These are phyloP conservation scores for Candida takata DNA, from an alignment of 805 yeast genomes.

Conservation along the genomic window DNA sequence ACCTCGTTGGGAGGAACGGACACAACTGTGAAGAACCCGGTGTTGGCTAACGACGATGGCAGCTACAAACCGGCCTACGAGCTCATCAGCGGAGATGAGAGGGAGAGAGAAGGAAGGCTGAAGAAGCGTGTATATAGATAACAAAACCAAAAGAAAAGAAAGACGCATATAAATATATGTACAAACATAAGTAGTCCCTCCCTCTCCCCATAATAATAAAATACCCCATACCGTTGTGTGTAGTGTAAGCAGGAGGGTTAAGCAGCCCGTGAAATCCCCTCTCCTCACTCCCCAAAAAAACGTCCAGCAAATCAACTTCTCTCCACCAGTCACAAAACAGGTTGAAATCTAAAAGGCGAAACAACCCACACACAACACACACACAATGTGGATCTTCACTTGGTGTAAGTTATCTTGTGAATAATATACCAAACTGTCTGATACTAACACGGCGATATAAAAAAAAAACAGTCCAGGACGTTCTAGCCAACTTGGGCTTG, in stretches of 20 bases:
- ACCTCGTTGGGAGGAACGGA: slow-evolving; percentile 82
- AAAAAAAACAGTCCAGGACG: slow-evolving; percentile 33
- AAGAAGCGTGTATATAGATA: background rate
- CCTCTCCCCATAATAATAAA: no score
- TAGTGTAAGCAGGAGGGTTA: no score
- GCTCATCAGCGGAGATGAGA: slow-evolving; percentile 53
- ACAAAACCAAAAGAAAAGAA: background rate
- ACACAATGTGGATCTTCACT: slow-evolving; percentile 36
- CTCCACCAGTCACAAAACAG: no score
- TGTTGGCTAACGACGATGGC: slow-evolving; percentile 27
- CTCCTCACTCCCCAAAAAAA: no score
- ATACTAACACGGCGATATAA: background rate
- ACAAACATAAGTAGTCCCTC: no score
- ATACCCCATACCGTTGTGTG: no score
- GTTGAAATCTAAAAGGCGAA: no score
- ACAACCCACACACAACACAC: no score
- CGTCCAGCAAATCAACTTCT: no score
- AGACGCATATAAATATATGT: no score
- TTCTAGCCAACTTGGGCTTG: slow-evolving; percentile 70
- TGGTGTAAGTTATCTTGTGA: slow-evolving; percentile 45
- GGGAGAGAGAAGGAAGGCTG: slow-evolving; percentile 43
- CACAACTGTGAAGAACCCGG: slow-evolving; percentile 70
- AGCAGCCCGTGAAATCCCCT: no score
- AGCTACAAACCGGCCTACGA: slow-evolving; percentile 46
- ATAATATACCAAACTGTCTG: no score